Evolutionary conservation across 192 early-diverging fungal species (phyloP), one percentile per base, ranked within the genome.

Genomic region (Gryganskiella cystojenkinii): DNA sequence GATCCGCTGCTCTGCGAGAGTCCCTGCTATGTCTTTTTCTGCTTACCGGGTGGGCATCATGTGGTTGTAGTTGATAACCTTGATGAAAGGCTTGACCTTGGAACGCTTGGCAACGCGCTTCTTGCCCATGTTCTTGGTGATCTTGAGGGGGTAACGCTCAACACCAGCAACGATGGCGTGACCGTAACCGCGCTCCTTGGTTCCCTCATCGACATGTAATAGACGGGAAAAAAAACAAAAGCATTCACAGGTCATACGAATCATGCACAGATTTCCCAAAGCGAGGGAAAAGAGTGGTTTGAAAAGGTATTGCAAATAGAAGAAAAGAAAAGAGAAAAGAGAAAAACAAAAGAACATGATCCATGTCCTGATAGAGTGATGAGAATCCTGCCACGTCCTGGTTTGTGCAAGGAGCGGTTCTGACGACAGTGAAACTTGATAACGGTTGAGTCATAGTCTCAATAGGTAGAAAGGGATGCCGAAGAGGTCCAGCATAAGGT

Each of bases 31-130:
- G n/a, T n/a, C n/a, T n/a, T n/a, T n/a, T 14, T 46, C 4, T n/a
- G 47, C 80, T 61, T 90, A 94, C 85, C 98, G 91, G 80, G 98
- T 99, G 84, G 98, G 98, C 96, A 99, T 98, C 65, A 99, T 80
- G 91, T 99, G 98, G 83, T 97, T 94, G 92, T 95, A 98, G 95
- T 99, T 99, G 86, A 99, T 85, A 65, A 90, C 86, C 91, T 98
- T 97, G 86, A 99, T 88, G 90, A 99, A 99, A 79, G 97, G 92
- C 96, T 99, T 99, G 82, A 99, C 96, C 83, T 89, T 91, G 79
- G 95, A 96, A 64, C 98, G 94, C 85, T 95, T 95, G 70, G 95
- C 95, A 55, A 99, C 91, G 87, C 90, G 92, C 92, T 95, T 96
- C 85, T 91, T 90, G 70, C 92, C 91, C 97, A 99, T 99, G 80